Evolutionary conservation across 306 rosid species (phyloP), one percentile per base, ranked within the genome.

Genomic region (Pachyrhizus erosus): DNA sequence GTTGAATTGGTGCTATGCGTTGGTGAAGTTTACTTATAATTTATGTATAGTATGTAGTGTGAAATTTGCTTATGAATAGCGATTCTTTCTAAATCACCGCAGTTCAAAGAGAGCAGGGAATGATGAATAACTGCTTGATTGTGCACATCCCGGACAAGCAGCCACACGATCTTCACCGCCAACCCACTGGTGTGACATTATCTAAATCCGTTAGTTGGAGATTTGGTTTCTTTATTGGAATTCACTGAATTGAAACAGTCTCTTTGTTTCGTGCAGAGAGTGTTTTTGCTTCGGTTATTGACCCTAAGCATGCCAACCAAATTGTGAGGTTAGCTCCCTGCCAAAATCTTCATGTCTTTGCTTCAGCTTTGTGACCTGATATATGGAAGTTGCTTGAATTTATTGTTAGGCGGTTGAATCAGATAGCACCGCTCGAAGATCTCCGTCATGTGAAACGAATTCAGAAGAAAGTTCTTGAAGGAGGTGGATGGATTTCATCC

Each of bases 371-470:
- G 9, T 67, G 18, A 73, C 33, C 40, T 76, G 57, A 65, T 66
- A 4, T 70, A 9, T 27, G 27, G 33, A 46, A 55, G 54, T 49
- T 42, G 11, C 20, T 80, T 76, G 24, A 65, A 42, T 80, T 58
- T 68, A 20, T 75, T 83, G 27, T 54, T 69, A 96, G 99, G 91
- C 87, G 82, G 57, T 86, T 96, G 77, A 92, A 92, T 87, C 89
- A 84, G 73, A 77, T 88, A 76, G 93, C 89, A 0, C 98, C 97
- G 0, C 89, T 92, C 23, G 93, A 93, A 84, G 75, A 72, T 84
- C 92, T 91, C 33, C 89, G 89, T 24, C 99, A 96, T 24, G 91
- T 91, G 64, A 93, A 93, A 81, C 93, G 99, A 68, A 87, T 96
- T 78, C 87, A 70, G 68, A 96, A 96, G 91, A 89, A 90, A 65